Evolutionary conservation across 331 rosid species (phyloP), one percentile per base, ranked within the genome.

Genomic region (Malus hybrid): DNA sequence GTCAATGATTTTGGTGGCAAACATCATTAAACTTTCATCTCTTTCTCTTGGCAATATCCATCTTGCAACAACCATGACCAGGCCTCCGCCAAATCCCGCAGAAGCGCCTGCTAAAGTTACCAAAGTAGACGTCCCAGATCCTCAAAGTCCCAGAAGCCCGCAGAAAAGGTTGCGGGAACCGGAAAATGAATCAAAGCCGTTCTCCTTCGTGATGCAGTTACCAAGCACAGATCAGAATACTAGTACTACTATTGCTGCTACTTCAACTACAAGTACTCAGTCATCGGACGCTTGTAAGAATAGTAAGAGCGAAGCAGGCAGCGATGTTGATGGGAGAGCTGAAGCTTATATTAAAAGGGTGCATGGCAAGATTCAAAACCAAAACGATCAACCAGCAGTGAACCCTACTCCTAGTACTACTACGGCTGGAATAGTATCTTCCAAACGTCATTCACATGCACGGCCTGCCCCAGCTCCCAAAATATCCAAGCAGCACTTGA

Each of bases 1-100:
- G 59, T 85, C 97, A 10, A 88, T 90, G 89, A 48, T 73, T 31
- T 81, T 89, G 62, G 90, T 90, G 42, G 83, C 93, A 33, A 94
- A 87, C 77, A 28, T 90, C 33, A 83, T 94, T 11, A 92, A 86
- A 79, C 56, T 87, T 10, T 93, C 97, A 0, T 82, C 97, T 70
- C 70, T 85, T 33, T 81, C 92, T 14, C 76, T 90, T 54, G 82
- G 88, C 4, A 76, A 81, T 14, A 74, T 7, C 69, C 77, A 79
- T 50, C 87, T 86, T 42, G n/a, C 33, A 63, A 39, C 73, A 12
- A 42, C 76, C 57, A 52, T 19, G 57, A 9, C 2, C 64, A 5
- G 5, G 24, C 24, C 24, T 24, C 31, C 77, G 34, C 18, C 42
- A 24, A 20, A 59, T 56, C 34, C 36, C 10, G 33, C 65, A 13